A percentile compares a stretch with the other conserved stretches of the same genome.
These are phyloP conservation scores for Auxenochlorella protothecoides DNA, from an alignment of 139 green algal species.

Conservation along the genomic window DNA sequence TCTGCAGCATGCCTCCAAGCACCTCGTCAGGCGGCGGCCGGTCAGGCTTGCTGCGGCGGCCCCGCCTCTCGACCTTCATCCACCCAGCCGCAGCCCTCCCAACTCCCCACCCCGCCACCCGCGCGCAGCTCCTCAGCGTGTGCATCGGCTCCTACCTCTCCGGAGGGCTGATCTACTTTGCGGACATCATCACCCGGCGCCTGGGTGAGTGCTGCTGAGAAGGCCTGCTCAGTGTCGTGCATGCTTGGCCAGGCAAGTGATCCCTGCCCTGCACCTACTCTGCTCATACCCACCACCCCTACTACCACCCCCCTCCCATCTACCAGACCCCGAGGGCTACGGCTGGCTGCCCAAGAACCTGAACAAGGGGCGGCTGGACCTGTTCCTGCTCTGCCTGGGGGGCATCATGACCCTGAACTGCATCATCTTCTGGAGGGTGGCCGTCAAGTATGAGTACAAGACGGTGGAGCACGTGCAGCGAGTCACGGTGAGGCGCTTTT, in stretches of 20 bases:
- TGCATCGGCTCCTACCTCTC: constrained; percentile 73
- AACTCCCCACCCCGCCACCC: too few relatives aligned
- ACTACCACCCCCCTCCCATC: not conserved
- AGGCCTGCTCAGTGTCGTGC: not conserved
- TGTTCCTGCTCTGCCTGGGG: constrained; percentile 65
- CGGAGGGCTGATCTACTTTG: constrained; percentile 41
- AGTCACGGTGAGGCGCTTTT: too few relatives aligned
- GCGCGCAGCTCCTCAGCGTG: constrained; percentile 57
- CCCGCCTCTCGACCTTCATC: too few relatives aligned
- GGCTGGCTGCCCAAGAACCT: constrained; percentile 47
- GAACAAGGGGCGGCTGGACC: constrained; percentile 67
- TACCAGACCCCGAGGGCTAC: constrained; percentile 4
- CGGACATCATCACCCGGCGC: not conserved
- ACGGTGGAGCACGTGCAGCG: constrained; percentile 42
- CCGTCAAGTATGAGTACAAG: constrained; percentile 73
- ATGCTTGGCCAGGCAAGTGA: not conserved
- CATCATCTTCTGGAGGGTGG: constrained; percentile 53
- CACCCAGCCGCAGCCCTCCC: too few relatives aligned
- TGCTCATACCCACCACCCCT: not conserved
- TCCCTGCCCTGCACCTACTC: not conserved
- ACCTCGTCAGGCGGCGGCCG: too few relatives aligned
- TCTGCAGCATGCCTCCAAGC: too few relatives aligned
- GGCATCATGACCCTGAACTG: constrained; percentile 50
- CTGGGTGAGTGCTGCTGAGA: not conserved
- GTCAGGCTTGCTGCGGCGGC: too few relatives aligned